Evolutionary conservation across 2,329 filamentous ascomycete species (phyloP), one percentile per base, ranked within the genome.

Genomic region (Talaromyces sp.): DNA sequence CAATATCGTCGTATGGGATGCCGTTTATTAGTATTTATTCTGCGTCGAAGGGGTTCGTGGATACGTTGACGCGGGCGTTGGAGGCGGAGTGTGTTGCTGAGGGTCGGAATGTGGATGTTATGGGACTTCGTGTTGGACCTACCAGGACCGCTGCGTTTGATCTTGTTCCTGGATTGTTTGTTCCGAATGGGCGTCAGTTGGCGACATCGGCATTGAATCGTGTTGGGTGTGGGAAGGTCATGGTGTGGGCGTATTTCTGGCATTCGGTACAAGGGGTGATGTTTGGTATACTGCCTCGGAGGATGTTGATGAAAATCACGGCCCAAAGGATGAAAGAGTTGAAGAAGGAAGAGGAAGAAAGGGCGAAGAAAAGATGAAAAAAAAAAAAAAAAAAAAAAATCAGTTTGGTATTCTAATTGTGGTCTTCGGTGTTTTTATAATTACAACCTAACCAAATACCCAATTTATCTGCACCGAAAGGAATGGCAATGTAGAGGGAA

Each of bases 21-120:
- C 82, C 82, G 0, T 78, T 78, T 55, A 55, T 82, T 1, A 63
- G 65, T 9, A 60, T 75, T 2, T 84, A 83, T 65, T 68, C 71
- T 9, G 71, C 69, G 0, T 68, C 73, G 20, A 83, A 83, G 65
- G 74, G 70, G 3, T 82, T 76, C 60, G 69, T 76, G 36, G 69
- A 72, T 42, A 65, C 70, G 0, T 75, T 77, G 52, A 75, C 74
- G 1, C 59, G 63, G 8, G 64, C 70, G 2, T 63, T 83, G 10
- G 56, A 62, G 1, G 67, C 72, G 4, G 82, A 84, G 62, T 68
- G 79, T 66, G 58, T 56, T 11, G 66, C 69, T 2, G 70, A 76
- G 32, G 63, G 64, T 1, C 51, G 63, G 4, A 62, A 72, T 11
- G 63, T 78, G 8, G 72, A 78, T 32, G 70, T 80, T 1, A 52